Percentiles rank a stretch among this genome's conserved stretches.
Evolutionary conservation across 768 basidiomycete species (phyloP).

Genomic region (Suillus bovinus): DNA sequence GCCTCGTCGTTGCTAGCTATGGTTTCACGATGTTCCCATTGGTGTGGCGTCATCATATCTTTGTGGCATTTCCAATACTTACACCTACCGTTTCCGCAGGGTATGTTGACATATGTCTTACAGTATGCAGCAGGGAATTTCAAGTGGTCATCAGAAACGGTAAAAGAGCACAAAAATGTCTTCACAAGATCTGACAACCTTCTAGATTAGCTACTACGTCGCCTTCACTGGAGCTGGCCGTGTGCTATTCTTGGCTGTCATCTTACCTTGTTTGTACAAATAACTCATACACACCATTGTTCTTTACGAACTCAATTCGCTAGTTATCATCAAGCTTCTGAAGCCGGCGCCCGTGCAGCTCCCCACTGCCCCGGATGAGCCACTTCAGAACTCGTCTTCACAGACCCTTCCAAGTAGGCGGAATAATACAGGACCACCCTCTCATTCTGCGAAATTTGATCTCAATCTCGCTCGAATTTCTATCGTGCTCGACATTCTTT

Average conservation of each 20-base stretch:
- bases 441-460: conserved; percentile 59
- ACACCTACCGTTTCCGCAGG: conserved; percentile 37
- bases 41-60: conserved; percentile 26
- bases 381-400: conserved; percentile 12
- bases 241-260: conserved; percentile 52
- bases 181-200: conserved; percentile 3
- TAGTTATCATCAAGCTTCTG: conserved; percentile 56
- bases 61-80: conserved; percentile 2
- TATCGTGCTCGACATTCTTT: conserved; percentile 52
- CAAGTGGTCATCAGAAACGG: conserved; percentile 66
- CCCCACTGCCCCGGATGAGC: conserved; percentile 19
- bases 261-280: conserved; percentile 58
- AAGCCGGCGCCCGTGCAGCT: conserved; percentile 40
- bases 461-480: conserved; percentile 67
- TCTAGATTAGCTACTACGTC: conserved; percentile 73
- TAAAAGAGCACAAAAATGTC: conserved; percentile 29
- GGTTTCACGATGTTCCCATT: conserved; percentile 45
- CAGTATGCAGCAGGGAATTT: conserved; percentile 65
- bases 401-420: conserved; percentile 10
- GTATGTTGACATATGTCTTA: conserved; percentile 55
- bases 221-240: conserved; percentile 54
- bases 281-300: neutral
- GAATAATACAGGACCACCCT: neutral
- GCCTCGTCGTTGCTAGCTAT: conserved; percentile 53
- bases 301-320: neutral